phyloP scores from a whole-genome alignment of 2,329 filamentous ascomycete species.

The Colletotrichum melonis region DNA sequence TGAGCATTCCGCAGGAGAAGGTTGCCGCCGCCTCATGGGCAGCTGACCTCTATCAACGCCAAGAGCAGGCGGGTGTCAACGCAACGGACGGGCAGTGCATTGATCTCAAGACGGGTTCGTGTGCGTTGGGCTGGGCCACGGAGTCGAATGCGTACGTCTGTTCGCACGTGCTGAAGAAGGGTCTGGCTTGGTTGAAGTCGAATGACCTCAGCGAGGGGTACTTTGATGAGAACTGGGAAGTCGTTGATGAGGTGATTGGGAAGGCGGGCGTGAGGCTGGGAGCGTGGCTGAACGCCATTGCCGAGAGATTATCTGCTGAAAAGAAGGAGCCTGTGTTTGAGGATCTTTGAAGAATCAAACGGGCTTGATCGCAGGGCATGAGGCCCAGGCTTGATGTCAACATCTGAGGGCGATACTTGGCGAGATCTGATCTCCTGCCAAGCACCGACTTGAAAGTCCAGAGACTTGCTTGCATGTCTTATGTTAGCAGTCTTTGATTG shows the following conservation, averaged over 20 bases:
- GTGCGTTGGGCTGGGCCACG: slow-evolving; percentile 23
- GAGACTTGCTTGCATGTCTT: not conserved
- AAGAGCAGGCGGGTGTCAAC: slow-evolving; percentile 9
- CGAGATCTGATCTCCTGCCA: not conserved
- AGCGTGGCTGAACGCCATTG: slow-evolving; percentile 33
- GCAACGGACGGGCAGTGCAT: slow-evolving; percentile 22
- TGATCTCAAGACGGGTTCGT: slow-evolving; percentile 11
- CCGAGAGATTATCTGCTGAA: slow-evolving; percentile 7
- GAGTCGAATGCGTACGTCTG: slow-evolving; percentile 33
- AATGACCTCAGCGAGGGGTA: slow-evolving; percentile 33
- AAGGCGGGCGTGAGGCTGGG: slow-evolving; percentile 30
- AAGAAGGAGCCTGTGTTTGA: not conserved
- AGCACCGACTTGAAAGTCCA: slow-evolving; percentile 2
- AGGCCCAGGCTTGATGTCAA: too few species aligned
- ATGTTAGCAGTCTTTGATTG: not conserved
- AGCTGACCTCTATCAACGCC: slow-evolving; percentile 17
- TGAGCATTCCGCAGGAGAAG: slow-evolving; percentile 25
- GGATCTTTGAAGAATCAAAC: slow-evolving; percentile 18
- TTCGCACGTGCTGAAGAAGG: slow-evolving; percentile 26
- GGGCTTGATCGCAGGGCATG: not conserved
- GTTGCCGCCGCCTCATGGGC: slow-evolving; percentile 29
- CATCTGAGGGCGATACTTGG: not conserved
- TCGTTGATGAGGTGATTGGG: slow-evolving; percentile 32
- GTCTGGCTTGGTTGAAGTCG: slow-evolving; percentile 16
- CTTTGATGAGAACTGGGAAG: slow-evolving; percentile 31